Evolutionary conservation across 805 yeast species (phyloP).

Genomic region (Zygotorulaspora danielsina): DNA sequence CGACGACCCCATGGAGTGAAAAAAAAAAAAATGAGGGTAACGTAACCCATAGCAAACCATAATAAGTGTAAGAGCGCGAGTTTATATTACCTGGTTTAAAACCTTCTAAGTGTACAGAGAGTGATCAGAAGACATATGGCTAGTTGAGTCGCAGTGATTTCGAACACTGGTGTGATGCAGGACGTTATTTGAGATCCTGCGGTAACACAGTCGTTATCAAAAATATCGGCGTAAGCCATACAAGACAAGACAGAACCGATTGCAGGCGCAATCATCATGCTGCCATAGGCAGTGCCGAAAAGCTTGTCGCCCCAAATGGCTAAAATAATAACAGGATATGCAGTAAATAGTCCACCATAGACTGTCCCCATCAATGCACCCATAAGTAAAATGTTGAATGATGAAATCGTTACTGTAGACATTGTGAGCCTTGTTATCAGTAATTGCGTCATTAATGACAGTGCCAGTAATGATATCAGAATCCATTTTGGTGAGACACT

Average conservation of each 20-base stretch:
- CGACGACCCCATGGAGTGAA: no score
- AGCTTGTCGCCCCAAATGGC: constrained; percentile 83
- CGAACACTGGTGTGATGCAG: constrained; percentile 25
- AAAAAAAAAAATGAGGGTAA: no score
- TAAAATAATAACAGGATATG: constrained; percentile 80
- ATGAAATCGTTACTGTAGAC: constrained; percentile 18
- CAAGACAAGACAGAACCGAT: constrained; percentile 70
- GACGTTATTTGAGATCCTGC: constrained; percentile 5
- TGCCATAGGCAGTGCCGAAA: constrained; percentile 91
- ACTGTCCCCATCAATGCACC: constrained; percentile 59
- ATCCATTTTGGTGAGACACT: constrained; percentile 33
- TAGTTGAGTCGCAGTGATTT: constrained; percentile 17
- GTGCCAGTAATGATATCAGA: constrained; percentile 31
- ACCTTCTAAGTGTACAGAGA: constrained; percentile 8
- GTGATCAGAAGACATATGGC: constrained; percentile 10
- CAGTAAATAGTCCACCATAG: constrained; percentile 82
- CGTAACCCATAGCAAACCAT: no score
- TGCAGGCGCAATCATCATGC: constrained; percentile 85
- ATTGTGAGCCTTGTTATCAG: constrained; percentile 22
- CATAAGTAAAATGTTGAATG: constrained; percentile 11
- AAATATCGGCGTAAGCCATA: constrained; percentile 59
- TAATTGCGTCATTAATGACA: constrained; percentile 39
- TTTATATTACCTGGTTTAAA: not conserved
- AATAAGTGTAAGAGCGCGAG: no score
- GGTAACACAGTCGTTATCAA: constrained; percentile 41